Percentiles rank a stretch among this genome's conserved stretches.
Evolutionary conservation across 768 basidiomycete species (phyloP).

Genomic region (Psilocybe tampanensis): DNA sequence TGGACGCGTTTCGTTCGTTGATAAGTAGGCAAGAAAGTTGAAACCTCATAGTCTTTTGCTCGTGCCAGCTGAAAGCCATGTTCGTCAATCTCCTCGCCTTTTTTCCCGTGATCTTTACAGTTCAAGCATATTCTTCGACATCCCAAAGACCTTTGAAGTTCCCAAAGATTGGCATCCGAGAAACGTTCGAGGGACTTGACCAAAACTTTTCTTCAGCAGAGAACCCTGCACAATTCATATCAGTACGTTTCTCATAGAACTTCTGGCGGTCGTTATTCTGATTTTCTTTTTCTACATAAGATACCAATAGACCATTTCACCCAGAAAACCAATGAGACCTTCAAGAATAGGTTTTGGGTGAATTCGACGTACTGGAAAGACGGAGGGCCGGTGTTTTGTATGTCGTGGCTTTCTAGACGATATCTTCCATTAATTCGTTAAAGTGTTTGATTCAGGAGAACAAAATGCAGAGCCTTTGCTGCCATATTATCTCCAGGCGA

Average conservation of each 20-base stretch:
- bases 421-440: background rate
- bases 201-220: background rate
- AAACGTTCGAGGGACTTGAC: background rate
- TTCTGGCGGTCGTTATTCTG: background rate
- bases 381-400: constrained; percentile 51
- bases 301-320: constrained; percentile 51
- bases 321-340: constrained; percentile 32
- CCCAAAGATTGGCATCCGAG: background rate
- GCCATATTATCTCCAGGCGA: constrained; percentile 47
- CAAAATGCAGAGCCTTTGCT: constrained; percentile 49
- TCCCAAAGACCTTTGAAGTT: background rate
- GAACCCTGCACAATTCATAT: background rate
- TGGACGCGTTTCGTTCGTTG: background rate
- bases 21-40: background rate
- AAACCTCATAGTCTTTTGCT: background rate
- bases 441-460: constrained; percentile 56
- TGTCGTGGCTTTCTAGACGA: constrained; percentile 12
- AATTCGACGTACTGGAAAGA: constrained; percentile 48
- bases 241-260: background rate
- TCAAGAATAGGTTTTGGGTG: constrained; percentile 51
- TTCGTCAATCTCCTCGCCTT: background rate
- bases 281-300: constrained; percentile 20
- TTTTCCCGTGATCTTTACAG: background rate
- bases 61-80: background rate
- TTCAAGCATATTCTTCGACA: background rate